Evolutionary conservation across 2,329 filamentous ascomycete species (phyloP), one percentile per base, ranked within the genome.

Genomic region (Colletotrichum somersetense): DNA sequence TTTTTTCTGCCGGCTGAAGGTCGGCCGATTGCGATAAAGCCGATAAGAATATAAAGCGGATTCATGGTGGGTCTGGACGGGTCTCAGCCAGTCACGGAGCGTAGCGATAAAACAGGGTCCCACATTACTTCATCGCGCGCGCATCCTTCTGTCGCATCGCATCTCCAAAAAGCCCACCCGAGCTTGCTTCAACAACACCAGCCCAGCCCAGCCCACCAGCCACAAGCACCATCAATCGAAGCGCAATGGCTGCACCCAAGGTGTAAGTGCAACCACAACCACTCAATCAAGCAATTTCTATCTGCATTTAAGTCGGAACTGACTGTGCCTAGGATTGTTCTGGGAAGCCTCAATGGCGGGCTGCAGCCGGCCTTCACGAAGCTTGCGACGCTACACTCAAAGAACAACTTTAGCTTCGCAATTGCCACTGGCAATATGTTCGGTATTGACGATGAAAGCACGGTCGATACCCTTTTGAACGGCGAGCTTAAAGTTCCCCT

Each of bases 391-490:
- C 86, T 98, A 2, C 95, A 98, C 77, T 85, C 90, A 46, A 98
- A 98, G 83, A 96, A 98, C 79, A 88, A 87, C 78, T 98, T 99
- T 80, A 88, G 93, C 18, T 92, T 98, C 77, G 95, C 93, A 20
- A 90, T 99, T 67, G 84, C 97, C 42, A 89, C 91, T 12, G 96
- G 96, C 66, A 92, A 98, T 78, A 86, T 98, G 8, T 98, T 98
- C 78, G 85, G 87, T 23, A 83, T 87, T 55, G 82, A 85, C 1
- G 86, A 91, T 57, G 88, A 92, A 64, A 85, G 91, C 16, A 79
- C 82, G 12, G 82, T 96, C 6, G 83, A 86, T 14, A 87, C 89
- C 12, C 87, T 99, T 4, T 82, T 98, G 0, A 83, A 89, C 35
- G 94, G 94, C n/a, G 85, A 88, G 14, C 91, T 97, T 64, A 79